Conservation (phyloP, 2,329 filamentous ascomycete species). For the Neofusicoccum umdonicola region DNA sequence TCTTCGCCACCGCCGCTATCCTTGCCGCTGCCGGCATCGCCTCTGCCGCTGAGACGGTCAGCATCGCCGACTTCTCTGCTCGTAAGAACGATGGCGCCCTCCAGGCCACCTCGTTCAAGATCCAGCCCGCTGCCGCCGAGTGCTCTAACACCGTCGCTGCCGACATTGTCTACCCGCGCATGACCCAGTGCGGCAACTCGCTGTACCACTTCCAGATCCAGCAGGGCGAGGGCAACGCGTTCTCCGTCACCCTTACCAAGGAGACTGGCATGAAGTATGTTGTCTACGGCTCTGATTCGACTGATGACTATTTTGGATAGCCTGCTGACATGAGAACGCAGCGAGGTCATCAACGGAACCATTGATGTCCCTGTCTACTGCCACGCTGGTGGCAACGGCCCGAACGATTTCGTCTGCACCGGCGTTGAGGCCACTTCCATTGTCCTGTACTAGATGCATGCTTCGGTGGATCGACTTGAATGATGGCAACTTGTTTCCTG, state of each 20-base stretch:
- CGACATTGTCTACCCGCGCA: too few relatives aligned
- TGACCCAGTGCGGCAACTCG: background rate
- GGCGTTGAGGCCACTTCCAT: too few relatives aligned
- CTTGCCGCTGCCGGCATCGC: background rate
- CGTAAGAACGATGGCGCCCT: slow-evolving; percentile 2
- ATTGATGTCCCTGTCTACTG: background rate
- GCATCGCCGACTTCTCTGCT: background rate
- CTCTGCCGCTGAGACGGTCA: background rate
- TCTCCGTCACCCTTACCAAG: background rate
- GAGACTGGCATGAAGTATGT: background rate
- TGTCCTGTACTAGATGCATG: too few relatives aligned
- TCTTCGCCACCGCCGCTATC: slow-evolving; percentile 30
- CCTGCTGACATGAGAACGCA: background rate
- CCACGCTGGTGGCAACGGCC: background rate
- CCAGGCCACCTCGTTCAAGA: background rate
- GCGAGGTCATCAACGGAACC: background rate
- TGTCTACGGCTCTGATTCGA: too few relatives aligned
- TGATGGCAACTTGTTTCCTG: too few relatives aligned
- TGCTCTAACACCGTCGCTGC: background rate
- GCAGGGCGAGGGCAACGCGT: background rate
- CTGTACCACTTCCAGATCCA: background rate
- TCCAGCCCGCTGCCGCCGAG: background rate
- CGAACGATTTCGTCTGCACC: background rate
- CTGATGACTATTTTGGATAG: too few relatives aligned
- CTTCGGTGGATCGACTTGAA: too few relatives aligned